These are phyloP conservation scores for Henckelia pumila DNA, from an alignment of 257 asterid species.

Conservation along the genomic window DNA sequence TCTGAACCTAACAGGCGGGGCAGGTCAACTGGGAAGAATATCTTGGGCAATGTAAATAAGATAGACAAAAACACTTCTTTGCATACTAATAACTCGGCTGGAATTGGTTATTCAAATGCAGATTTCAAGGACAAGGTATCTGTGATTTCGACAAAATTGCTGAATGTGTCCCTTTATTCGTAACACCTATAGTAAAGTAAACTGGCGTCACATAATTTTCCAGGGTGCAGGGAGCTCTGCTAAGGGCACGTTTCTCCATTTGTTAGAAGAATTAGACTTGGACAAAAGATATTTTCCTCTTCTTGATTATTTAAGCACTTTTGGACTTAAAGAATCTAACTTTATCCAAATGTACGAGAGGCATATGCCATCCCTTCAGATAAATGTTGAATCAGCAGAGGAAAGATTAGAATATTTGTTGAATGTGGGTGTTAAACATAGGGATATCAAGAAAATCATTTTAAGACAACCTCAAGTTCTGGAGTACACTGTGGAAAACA, in stretches of 20 bases:
- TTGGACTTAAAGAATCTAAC: conserved; percentile 80
- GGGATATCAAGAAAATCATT: conserved; percentile 72
- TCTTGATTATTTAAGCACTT: conserved; percentile 72
- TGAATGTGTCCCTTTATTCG: conserved; percentile 1
- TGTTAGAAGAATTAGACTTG: conserved; percentile 72
- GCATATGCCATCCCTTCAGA: conserved; percentile 95
- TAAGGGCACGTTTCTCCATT: conserved; percentile 44
- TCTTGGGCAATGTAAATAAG: conserved; percentile 26
- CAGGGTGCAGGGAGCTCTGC: conserved; percentile 43
- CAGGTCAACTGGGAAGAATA: conserved; percentile 33
- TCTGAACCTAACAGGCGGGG: conserved; percentile 33
- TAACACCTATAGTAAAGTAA: conserved; percentile 16
- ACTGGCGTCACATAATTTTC: conserved; percentile 30
- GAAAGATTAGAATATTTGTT: conserved; percentile 77
- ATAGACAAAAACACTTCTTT: conserved; percentile 23
- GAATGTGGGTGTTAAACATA: conserved; percentile 78
- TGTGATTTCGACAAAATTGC: conserved; percentile 22
- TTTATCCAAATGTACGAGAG: conserved; percentile 87
- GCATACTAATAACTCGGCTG: conserved; percentile 17
- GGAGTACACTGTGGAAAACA: conserved; percentile 78
- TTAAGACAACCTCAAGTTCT: conserved; percentile 91
- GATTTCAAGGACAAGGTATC: conserved; percentile 44
- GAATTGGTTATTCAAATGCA: conserved; percentile 27
- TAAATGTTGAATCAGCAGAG: conserved; percentile 68
- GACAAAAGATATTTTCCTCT: conserved; percentile 82